These are phyloP conservation scores for Thelephora aurantiotincta DNA, from an alignment of 768 basidiomycete species.

Conservation along the genomic window DNA sequence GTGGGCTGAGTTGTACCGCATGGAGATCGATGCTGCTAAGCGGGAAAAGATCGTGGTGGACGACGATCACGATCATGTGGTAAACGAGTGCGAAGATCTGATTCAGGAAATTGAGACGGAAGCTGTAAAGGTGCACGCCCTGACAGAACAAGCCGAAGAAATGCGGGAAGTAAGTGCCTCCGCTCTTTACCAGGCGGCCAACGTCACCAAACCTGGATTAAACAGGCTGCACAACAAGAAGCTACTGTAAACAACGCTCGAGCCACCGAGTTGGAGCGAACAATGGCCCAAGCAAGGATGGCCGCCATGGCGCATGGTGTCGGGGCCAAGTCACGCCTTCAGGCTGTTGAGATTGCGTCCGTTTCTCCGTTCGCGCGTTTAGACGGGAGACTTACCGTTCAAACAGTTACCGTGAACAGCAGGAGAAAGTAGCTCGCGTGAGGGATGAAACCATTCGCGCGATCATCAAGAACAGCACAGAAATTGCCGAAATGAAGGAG, in stretches of 20 bases:
- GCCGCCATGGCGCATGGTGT: conserved; percentile 72
- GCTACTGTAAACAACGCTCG: conserved; percentile 51
- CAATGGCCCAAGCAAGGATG: conserved; percentile 59
- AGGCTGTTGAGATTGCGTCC: conserved; percentile 66
- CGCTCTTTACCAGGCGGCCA: neutral
- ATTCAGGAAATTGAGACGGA: conserved; percentile 65
- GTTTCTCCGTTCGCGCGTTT: conserved; percentile 11
- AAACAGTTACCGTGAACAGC: conserved; percentile 61
- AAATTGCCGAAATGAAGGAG: conserved; percentile 71
- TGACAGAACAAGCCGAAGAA: conserved; percentile 70
- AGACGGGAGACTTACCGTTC: neutral
- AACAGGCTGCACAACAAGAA: conserved; percentile 66
- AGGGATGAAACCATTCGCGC: conserved; percentile 71
- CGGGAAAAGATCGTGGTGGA: conserved; percentile 71
- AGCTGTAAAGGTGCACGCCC: conserved; percentile 53
- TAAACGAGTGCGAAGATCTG: conserved; percentile 64
- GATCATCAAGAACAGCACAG: conserved; percentile 74
- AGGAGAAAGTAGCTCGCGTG: conserved; percentile 58
- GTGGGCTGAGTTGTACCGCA: conserved; percentile 59
- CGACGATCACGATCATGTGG: conserved; percentile 68
- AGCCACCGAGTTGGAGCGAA: conserved; percentile 52
- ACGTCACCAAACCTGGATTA: neutral
- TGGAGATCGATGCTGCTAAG: conserved; percentile 55
- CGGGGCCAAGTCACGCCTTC: conserved; percentile 65
- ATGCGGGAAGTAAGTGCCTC: conserved; percentile 52